phyloP scores from a whole-genome alignment of 805 yeast genomes.

The Wickerhamomyces strasburgensis region DNA sequence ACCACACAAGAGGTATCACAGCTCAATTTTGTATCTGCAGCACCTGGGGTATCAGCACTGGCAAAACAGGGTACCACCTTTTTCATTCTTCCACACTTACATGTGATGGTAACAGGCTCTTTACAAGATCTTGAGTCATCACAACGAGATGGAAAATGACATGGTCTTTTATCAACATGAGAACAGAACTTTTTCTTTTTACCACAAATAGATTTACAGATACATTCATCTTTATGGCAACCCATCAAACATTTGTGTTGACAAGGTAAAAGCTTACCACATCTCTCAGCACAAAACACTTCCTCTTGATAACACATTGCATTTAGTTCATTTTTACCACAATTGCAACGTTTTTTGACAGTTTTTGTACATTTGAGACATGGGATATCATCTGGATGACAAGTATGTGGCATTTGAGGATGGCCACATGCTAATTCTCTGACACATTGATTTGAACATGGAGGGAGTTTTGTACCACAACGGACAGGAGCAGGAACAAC shows the following conservation, averaged over 20 bases:
- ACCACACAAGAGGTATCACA: constrained; percentile 72
- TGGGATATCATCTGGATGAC: constrained; percentile 58
- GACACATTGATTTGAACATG: constrained; percentile 62
- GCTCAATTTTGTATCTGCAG: constrained; percentile 35
- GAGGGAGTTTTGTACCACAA: constrained; percentile 68
- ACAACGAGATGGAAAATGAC: constrained; percentile 60
- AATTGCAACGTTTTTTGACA: constrained; percentile 53
- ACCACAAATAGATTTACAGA: constrained; percentile 60
- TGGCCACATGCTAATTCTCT: constrained; percentile 65
- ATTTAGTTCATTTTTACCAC: constrained; percentile 47
- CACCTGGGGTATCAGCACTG: constrained; percentile 28
- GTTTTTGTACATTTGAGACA: constrained; percentile 78
- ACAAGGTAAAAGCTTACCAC: constrained; percentile 49
- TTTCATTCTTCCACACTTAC: constrained; percentile 60
- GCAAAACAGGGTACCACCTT: constrained; percentile 55
- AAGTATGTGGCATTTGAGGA: constrained; percentile 58
- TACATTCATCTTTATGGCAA: constrained; percentile 63
- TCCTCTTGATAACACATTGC: constrained; percentile 65
- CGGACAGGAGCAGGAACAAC: constrained; percentile 77
- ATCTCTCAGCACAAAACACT: constrained; percentile 65
- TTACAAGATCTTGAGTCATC: constrained; percentile 48
- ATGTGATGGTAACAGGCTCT: constrained; percentile 44
- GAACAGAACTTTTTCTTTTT: constrained; percentile 52
- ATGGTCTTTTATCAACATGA: constrained; percentile 56
- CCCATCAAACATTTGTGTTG: constrained; percentile 45